Conservation (phyloP, 1,284 basidiomycete genomes). For the Pseudozyma thailandica region DNA sequence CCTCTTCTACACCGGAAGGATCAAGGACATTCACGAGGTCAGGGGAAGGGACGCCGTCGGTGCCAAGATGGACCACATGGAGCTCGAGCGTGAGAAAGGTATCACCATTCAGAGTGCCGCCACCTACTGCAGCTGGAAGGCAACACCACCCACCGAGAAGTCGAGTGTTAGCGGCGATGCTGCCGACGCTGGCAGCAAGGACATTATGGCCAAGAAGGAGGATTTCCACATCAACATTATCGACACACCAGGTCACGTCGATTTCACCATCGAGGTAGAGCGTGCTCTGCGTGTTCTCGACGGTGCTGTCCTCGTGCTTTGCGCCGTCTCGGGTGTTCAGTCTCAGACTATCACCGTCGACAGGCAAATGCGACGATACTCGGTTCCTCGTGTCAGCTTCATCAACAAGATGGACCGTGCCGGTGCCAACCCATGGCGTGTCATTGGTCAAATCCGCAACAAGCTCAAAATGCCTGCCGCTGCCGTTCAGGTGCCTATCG, state of each 20-base stretch:
- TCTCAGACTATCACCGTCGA: slow-evolving; percentile 99
- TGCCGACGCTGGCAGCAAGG: slow-evolving; percentile 45
- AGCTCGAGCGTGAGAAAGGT: slow-evolving; percentile 97
- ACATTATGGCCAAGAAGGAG: slow-evolving; percentile 71
- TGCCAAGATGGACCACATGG: slow-evolving; percentile 99
- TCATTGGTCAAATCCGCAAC: slow-evolving; percentile 88
- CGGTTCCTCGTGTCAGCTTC: slow-evolving; percentile 93
- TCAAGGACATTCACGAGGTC: slow-evolving; percentile 96
- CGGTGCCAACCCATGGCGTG: slow-evolving; percentile 95
- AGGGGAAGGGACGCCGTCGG: slow-evolving; percentile 93
- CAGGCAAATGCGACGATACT: slow-evolving; percentile 94
- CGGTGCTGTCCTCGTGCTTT: slow-evolving; percentile 94
- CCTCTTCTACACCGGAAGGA: slow-evolving; percentile 94
- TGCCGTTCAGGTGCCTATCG: slow-evolving; percentile 96
- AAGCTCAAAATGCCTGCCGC: slow-evolving; percentile 94
- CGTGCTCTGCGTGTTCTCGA: slow-evolving; percentile 94
- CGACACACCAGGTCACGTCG: slow-evolving; percentile 99
- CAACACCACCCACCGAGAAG: slow-evolving; percentile 71
- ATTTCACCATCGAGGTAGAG: slow-evolving; percentile 99
- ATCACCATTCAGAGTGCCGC: slow-evolving; percentile 99
- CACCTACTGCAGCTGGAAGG: slow-evolving; percentile 96
- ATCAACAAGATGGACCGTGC: slow-evolving; percentile 99
- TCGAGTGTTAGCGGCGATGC: slow-evolving; percentile 67
- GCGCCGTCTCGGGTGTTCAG: slow-evolving; percentile 96
- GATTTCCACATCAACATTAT: slow-evolving; percentile 96